Evolutionary conservation across 1,284 basidiomycete species (phyloP).

Genomic region (Irpex sp.): DNA sequence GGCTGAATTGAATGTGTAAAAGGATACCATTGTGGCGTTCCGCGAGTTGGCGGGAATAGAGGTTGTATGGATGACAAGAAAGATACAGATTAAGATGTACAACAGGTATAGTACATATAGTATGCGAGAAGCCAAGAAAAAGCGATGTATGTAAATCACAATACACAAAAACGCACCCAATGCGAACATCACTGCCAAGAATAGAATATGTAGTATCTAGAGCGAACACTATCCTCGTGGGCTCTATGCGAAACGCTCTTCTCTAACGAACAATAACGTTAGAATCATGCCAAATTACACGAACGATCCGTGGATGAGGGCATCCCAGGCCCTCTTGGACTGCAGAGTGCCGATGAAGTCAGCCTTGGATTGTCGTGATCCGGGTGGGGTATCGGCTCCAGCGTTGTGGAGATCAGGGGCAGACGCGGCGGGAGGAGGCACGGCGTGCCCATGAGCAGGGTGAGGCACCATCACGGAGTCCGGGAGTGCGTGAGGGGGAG

Average conservation of each 20-base stretch:
- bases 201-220: neutral
- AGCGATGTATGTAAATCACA: neutral
- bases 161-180: neutral
- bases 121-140: neutral
- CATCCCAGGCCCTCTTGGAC: constrained; percentile 28
- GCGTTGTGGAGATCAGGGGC: constrained; percentile 11
- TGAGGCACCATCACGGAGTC: neutral
- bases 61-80: neutral
- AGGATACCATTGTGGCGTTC: no score
- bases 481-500: neutral
- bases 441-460: neutral
- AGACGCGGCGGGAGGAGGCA: constrained; percentile 12
- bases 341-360: constrained; percentile 28
- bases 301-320: constrained; percentile 30
- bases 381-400: constrained; percentile 2
- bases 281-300: constrained; percentile 15
- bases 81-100: neutral
- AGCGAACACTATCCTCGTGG: neutral
- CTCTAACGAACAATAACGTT: neutral
- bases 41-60: no score
- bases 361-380: constrained; percentile 15
- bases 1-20: constrained; percentile 34
- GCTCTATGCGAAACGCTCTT: neutral
- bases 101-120: neutral
- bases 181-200: neutral